Evolutionary conservation across 225 moss, liverwort and hornwort species (phyloP).

Genomic region (Pseudisothecium myosuroides): DNA sequence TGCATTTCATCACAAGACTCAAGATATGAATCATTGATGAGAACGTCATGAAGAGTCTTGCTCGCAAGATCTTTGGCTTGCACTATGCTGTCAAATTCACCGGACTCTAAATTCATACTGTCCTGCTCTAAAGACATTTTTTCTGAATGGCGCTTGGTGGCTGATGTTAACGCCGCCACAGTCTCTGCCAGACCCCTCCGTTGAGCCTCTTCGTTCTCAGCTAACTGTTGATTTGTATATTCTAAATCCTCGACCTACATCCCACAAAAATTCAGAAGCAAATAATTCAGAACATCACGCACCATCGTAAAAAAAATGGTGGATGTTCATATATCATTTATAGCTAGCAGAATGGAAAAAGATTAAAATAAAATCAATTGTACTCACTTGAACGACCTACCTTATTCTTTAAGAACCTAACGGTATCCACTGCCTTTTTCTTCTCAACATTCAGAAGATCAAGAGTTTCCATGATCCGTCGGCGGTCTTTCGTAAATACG

Average conservation of each 20-base stretch:
- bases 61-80: conserved; percentile 41
- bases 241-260: conserved; percentile 42
- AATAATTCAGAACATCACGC: background rate
- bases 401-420: conserved; percentile 28
- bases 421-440: conserved; percentile 19
- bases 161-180: conserved; percentile 20
- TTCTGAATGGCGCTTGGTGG: background rate
- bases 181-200: conserved; percentile 24
- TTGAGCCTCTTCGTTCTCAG: conserved; percentile 20
- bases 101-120: background rate
- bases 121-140: background rate
- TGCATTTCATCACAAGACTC: conserved; percentile 4
- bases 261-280: background rate
- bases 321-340: background rate
- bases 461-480: conserved; percentile 21
- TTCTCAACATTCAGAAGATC: conserved; percentile 28
- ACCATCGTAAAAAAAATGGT: background rate
- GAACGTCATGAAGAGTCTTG: conserved; percentile 38
- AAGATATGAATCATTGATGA: background rate
- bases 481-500: conserved; percentile 33
- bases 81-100: background rate
- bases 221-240: conserved; percentile 12
- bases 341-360: background rate
- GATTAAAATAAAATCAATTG: background rate
- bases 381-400: background rate